phyloP scores from a whole-genome alignment of 805 yeast genomes.

The Kodamaea nitidulidarum region DNA sequence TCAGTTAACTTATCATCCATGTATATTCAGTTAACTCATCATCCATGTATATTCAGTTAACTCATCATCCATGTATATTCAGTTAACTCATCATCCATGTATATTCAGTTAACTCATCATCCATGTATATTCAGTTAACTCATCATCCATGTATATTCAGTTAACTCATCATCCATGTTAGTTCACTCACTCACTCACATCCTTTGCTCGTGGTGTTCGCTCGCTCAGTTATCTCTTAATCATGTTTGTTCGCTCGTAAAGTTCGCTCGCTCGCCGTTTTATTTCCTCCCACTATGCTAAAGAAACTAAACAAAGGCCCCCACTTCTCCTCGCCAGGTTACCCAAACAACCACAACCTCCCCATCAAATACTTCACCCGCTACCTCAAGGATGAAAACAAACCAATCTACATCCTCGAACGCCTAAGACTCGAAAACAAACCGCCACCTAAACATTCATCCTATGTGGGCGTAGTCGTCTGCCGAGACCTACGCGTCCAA shows the following conservation, averaged over 20 bases:
- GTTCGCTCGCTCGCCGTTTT: no score
- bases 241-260: background rate
- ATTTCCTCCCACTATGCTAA: background rate
- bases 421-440: constrained; percentile 8
- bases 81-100: no score
- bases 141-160: no score
- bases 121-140: no score
- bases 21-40: background rate
- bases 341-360: constrained; percentile 5
- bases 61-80: no score
- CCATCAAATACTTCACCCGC: constrained; percentile 13
- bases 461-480: constrained; percentile 29
- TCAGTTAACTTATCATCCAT: background rate
- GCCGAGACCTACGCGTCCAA: constrained; percentile 41
- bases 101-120: no score
- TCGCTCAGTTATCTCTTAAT: background rate
- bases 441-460: background rate
- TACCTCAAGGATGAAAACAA: constrained; percentile 29
- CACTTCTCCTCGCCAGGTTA: constrained; percentile 4
- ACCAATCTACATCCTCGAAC: constrained; percentile 21
- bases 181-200: no score
- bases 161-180: no score
- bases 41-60: no score
- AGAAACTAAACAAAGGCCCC: background rate
- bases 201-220: no score